Evolutionary conservation across 2,329 filamentous ascomycete species (phyloP), one percentile per base, ranked within the genome.

Genomic region (Capronia americana): DNA sequence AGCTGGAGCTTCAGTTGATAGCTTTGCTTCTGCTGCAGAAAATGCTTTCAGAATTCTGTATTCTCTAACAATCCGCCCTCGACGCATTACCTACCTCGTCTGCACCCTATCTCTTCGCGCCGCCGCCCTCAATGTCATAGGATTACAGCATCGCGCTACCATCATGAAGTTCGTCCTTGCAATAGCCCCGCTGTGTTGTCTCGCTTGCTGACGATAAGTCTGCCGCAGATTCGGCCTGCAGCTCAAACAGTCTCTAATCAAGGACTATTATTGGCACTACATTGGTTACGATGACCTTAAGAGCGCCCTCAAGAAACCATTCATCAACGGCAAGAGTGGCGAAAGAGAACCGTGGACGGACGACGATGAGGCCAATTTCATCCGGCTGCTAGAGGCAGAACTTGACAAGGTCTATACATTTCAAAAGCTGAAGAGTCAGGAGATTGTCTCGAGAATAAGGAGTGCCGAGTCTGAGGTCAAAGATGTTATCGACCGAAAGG

Each of bases 341-440:
- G 80, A 79, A 69, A 83, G 83, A 74, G 86, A 85, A 71, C 84
- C 89, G 75, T 99, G 95, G 95, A 89, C 88, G 68, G 93, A 97
- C 78, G 92, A 96, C 61, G 91, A 98, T 75, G 95, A 99, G 84
- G 90, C 90, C 74, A 86, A 86, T 67, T 99, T 99, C 78, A 92
- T 99, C 62, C 85, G 87, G 69, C 86, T 91, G 80, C 89, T 99
- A 61, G 94, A 99, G 81, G 84, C 86, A 66, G 94, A 99, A 83
- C 88, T 99, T 67, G 94, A 98, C 75, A 98, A 98, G 83, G 95
- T 99, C 68, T 96, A 96, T 78, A 94, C 91, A 64, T 98, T 98
- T 82, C 94, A 98, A 81, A 92, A 96, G 81, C 90, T 97, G 78
- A 98, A 98, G 85, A 92, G 92, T 72, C 92, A 95, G 78, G 95